Conservation (phyloP, 495 filamentous ascomycete species). For the Thermochaetoides thermophila region DNA sequence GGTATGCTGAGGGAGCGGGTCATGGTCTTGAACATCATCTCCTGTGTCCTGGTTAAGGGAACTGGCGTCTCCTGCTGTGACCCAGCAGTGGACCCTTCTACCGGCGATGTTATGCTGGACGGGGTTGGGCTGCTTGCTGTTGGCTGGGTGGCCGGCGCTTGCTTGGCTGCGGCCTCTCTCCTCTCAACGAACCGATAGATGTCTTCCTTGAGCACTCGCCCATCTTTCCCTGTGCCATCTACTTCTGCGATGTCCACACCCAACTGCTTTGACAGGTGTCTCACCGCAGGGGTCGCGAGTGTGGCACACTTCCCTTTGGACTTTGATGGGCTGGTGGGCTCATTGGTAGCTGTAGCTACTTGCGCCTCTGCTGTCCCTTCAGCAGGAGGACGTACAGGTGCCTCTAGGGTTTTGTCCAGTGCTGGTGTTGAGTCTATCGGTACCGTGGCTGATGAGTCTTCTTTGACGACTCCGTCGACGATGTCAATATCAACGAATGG, state of each 20-base stretch:
- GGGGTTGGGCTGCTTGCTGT: conserved; percentile 2
- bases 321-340: background rate
- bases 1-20: conserved; percentile 79
- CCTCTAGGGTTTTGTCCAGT: background rate
- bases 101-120: conserved; percentile 8
- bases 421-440: no score
- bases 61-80: conserved; percentile 50
- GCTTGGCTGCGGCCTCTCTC: conserved; percentile 18
- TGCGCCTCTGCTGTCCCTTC: conserved; percentile 5
- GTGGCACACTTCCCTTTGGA: conserved; percentile 42
- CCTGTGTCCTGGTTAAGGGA: conserved; percentile 62
- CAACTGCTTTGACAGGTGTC: conserved; percentile 67
- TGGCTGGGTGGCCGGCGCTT: conserved; percentile 1
- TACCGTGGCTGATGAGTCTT: no score
- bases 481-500: conserved; percentile 70
- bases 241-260: conserved; percentile 63
- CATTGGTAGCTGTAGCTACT: background rate
- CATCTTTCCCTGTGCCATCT: conserved; percentile 77
- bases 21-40: conserved; percentile 98
- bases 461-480: conserved; percentile 33
- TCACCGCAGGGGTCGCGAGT: conserved; percentile 84
- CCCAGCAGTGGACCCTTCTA: conserved; percentile 9
- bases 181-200: conserved; percentile 53
- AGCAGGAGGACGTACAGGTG: conserved; percentile 1
- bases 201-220: conserved; percentile 86